Percentiles rank a stretch among this genome's conserved stretches.
Evolutionary conservation across 1,139 yeast genomes (phyloP).

Genomic region (Taphrina confusa): DNA sequence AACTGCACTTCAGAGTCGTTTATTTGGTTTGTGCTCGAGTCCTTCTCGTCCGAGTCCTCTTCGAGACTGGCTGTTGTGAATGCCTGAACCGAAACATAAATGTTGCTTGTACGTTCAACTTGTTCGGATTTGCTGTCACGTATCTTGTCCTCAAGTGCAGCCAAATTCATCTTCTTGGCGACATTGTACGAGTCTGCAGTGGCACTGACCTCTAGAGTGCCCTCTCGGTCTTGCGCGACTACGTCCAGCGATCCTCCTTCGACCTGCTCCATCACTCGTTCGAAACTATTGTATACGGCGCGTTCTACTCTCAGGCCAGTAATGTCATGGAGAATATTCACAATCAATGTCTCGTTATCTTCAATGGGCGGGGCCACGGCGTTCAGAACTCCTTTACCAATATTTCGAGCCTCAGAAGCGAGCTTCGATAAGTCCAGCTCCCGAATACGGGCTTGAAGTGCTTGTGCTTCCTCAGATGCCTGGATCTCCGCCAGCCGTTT

Average conservation of each 20-base stretch:
- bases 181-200: not conserved
- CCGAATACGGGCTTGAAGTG: constrained; percentile 26
- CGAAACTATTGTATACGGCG: constrained; percentile 68
- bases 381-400: constrained; percentile 48
- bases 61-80: constrained; percentile 43
- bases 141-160: constrained; percentile 15
- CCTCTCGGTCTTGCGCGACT: constrained; percentile 20
- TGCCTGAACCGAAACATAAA: constrained; percentile 13
- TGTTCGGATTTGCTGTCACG: constrained; percentile 4
- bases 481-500: constrained; percentile 29
- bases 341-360: constrained; percentile 72
- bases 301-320: constrained; percentile 67
- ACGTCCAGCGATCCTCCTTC: constrained; percentile 52
- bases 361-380: constrained; percentile 59
- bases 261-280: constrained; percentile 83
- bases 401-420: constrained; percentile 25
- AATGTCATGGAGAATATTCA: constrained; percentile 82
- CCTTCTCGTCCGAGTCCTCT: constrained; percentile 41
- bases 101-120: constrained; percentile 5
- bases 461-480: constrained; percentile 27
- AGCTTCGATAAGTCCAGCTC: constrained; percentile 18
- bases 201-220: constrained; percentile 4
- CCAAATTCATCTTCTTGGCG: constrained; percentile 18
- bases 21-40: constrained; percentile 40
- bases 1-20: constrained; percentile 49